Percentiles rank a stretch among this genome's conserved stretches.
phyloP scores from a whole-genome alignment of 2,329 filamentous ascomycete genomes.

The Colletotrichum tropicale region DNA sequence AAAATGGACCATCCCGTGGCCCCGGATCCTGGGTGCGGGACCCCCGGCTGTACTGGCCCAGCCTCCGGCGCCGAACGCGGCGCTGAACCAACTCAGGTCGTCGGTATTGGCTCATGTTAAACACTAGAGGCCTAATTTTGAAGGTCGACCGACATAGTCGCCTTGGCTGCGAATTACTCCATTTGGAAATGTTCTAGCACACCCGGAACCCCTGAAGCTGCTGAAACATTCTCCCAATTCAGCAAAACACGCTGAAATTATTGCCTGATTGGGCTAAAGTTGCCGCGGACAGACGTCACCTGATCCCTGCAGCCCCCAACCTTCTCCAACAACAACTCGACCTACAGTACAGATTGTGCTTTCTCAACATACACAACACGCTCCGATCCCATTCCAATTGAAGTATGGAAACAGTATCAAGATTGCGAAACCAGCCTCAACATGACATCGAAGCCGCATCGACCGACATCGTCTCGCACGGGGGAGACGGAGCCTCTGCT shows the following conservation, averaged over 20 bases:
- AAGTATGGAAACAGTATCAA: background rate
- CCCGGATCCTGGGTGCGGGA: too few species aligned
- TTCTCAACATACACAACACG: background rate
- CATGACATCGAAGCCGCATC: background rate
- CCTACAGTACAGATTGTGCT: background rate
- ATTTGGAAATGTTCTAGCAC: background rate
- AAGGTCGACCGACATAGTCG: accelerated
- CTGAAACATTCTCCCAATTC: background rate
- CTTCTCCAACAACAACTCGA: background rate
- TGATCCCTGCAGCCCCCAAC: background rate
- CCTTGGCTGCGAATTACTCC: background rate
- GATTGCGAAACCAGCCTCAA: accelerated
- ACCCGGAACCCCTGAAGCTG: accelerated
- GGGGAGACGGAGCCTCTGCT: background rate
- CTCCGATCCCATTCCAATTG: accelerated
- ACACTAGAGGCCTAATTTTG: background rate
- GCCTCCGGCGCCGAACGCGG: too few species aligned
- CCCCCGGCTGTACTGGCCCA: too few species aligned
- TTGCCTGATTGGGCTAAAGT: background rate
- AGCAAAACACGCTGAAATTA: background rate
- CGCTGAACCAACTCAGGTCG: too few species aligned
- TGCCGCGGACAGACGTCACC: background rate
- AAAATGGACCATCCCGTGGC: too few species aligned
- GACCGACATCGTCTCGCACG: background rate
- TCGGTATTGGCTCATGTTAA: too few species aligned